Conservation (phyloP, 139 green algal genomes). For the Dunaliella primolecta region DNA sequence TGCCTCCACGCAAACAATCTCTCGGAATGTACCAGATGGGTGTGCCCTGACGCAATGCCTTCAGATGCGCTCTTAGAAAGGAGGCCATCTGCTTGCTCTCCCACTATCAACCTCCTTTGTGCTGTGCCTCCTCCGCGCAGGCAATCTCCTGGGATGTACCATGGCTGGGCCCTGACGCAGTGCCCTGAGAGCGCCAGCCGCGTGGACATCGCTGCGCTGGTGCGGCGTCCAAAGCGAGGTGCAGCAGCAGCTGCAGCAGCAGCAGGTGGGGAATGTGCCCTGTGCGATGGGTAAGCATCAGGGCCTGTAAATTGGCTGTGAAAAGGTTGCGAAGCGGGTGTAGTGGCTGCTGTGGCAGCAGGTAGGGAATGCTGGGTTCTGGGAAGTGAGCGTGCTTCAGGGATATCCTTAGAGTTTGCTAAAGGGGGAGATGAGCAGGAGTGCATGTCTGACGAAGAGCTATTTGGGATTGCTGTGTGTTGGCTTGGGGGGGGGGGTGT, state of each 20-base stretch:
- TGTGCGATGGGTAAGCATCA: not conserved
- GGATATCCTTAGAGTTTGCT: not conserved
- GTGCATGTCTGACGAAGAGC: no score
- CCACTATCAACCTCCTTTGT: no score
- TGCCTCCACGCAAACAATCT: no score
- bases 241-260: not conserved
- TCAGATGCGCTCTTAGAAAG: no score
- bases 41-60: no score
- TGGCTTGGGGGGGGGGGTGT: no score
- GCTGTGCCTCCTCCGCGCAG: not conserved
- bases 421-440: no score
- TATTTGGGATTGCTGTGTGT: no score
- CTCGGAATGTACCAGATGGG: no score
- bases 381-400: not conserved
- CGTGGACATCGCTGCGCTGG: conserved; percentile 8
- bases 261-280: not conserved
- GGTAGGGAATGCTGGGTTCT: not conserved
- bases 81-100: no score
- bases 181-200: not conserved
- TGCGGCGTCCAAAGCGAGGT: not conserved
- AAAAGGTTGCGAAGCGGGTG: not conserved
- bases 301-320: not conserved
- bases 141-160: conserved; percentile 7
- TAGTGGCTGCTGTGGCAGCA: not conserved
- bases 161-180: conserved; percentile 13